phyloP scores from a whole-genome alignment of 2,329 filamentous ascomycete genomes.

The Cordyceps javanica region DNA sequence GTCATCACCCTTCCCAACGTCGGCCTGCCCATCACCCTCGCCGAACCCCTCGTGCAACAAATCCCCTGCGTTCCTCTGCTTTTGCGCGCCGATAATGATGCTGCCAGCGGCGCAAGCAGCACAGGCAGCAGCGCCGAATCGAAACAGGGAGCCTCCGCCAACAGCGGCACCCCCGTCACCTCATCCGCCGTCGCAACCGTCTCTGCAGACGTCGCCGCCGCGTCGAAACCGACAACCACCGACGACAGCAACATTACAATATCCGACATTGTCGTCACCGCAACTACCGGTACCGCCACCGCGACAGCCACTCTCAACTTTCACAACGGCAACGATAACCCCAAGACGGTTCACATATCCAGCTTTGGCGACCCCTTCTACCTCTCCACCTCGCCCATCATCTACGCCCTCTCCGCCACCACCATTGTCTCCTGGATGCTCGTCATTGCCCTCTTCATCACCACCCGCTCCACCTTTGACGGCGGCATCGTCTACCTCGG shows the following conservation, averaged over 20 bases:
- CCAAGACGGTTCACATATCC: slow-evolving; percentile 36
- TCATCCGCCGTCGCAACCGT: neutral
- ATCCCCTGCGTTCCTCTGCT: slow-evolving; percentile 25
- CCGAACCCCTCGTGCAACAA: slow-evolving; percentile 50
- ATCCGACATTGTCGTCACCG: slow-evolving; percentile 2
- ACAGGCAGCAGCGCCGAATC: neutral
- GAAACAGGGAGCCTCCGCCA: neutral
- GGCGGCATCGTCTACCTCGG: slow-evolving; percentile 78
- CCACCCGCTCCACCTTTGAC: slow-evolving; percentile 87
- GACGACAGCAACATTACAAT: slow-evolving; percentile 25
- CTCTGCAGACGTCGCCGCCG: slow-evolving; percentile 21
- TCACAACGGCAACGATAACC: slow-evolving; percentile 22
- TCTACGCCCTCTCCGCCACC: slow-evolving; percentile 85
- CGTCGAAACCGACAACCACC: slow-evolving; percentile 35
- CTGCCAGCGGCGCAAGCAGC: neutral
- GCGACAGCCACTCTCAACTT: slow-evolving; percentile 18
- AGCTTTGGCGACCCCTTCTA: slow-evolving; percentile 85
- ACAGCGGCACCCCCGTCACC: neutral
- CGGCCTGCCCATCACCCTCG: slow-evolving; percentile 50
- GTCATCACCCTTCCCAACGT: slow-evolving; percentile 45
- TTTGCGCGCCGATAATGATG: slow-evolving; percentile 15
- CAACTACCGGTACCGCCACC: slow-evolving; percentile 7
- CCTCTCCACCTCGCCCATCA: slow-evolving; percentile 85
- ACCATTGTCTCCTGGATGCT: slow-evolving; percentile 89
- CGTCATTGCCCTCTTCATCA: slow-evolving; percentile 89